phyloP scores from a whole-genome alignment of 257 asterid genomes.

The Solanum ahanhuiri region DNA sequence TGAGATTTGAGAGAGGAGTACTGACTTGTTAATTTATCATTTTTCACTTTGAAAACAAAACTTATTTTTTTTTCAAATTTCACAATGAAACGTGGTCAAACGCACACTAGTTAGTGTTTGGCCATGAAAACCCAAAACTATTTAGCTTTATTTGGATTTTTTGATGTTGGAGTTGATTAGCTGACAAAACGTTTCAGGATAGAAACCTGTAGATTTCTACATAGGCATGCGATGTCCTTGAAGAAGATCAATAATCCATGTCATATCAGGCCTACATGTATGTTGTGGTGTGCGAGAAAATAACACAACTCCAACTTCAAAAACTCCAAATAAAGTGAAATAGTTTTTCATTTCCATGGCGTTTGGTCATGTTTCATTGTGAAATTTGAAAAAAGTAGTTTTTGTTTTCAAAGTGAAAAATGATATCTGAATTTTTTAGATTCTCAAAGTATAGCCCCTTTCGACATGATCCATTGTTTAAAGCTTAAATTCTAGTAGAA shows the following conservation, averaged over 20 bases:
- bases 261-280: not conserved
- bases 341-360: not conserved
- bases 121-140: not conserved
- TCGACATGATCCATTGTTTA: not conserved
- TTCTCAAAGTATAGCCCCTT: not conserved
- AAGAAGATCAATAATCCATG: not conserved
- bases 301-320: not conserved
- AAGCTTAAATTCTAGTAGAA: not conserved
- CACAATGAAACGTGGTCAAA: not conserved
- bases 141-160: not conserved
- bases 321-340: not conserved
- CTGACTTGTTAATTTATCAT: not conserved
- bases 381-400: not conserved
- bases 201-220: not conserved
- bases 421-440: not conserved
- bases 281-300: not conserved
- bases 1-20: not conserved
- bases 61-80: not conserved
- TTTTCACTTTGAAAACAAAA: not conserved
- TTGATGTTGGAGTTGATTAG: not conserved
- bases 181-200: not conserved
- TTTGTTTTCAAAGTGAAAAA: not conserved
- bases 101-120: not conserved
- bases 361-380: not conserved
- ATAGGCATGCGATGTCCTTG: not conserved